A percentile compares a stretch with the other conserved stretches of the same genome.
phyloP scores from a whole-genome alignment of 1,284 basidiomycete genomes.

The Ceratobasidium papillatum region DNA sequence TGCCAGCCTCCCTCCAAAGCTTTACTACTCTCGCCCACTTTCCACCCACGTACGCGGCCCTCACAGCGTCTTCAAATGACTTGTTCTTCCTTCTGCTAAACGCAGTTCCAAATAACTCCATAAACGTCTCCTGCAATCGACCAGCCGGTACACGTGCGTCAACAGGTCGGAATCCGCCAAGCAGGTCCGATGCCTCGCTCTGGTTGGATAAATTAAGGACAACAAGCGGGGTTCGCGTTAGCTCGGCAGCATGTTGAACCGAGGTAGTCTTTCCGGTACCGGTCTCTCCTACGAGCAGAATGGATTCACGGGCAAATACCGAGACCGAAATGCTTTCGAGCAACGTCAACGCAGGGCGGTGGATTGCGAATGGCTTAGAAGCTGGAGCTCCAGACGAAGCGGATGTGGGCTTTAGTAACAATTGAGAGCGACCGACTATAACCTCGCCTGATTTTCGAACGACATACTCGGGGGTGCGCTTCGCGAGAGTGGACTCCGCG shows the following conservation, averaged over 20 bases:
- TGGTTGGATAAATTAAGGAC: slow-evolving; percentile 97
- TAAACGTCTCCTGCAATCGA: slow-evolving; percentile 78
- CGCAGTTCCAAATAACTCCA: slow-evolving; percentile 84
- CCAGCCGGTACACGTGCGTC: slow-evolving; percentile 84
- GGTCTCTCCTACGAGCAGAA: slow-evolving; percentile 96
- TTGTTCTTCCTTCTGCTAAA: slow-evolving; percentile 93
- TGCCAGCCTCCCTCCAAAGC: slow-evolving; percentile 84
- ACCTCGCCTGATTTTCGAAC: slow-evolving; percentile 71
- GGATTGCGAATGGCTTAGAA: slow-evolving; percentile 83
- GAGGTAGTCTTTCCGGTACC: slow-evolving; percentile 98
- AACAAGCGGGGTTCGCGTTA: slow-evolving; percentile 81
- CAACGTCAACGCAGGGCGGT: slow-evolving; percentile 82
- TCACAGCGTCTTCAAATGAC: slow-evolving; percentile 84
- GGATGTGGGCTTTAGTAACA: slow-evolving; percentile 50
- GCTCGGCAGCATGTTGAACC: slow-evolving; percentile 85
- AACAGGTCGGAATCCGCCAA: slow-evolving; percentile 96
- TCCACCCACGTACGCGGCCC: slow-evolving; percentile 81
- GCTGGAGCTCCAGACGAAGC: slow-evolving; percentile 44
- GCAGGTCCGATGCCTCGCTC: slow-evolving; percentile 92
- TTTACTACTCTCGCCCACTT: slow-evolving; percentile 88
- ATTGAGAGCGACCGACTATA: slow-evolving; percentile 64
- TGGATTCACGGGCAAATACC: slow-evolving; percentile 79
- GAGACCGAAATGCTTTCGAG: slow-evolving; percentile 85
- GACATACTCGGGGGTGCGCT: slow-evolving; percentile 74
- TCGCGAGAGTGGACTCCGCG: slow-evolving; percentile 62